Evolutionary conservation across 2,329 filamentous ascomycete genomes (phyloP).

Genomic region (Diaporthe sp.): DNA sequence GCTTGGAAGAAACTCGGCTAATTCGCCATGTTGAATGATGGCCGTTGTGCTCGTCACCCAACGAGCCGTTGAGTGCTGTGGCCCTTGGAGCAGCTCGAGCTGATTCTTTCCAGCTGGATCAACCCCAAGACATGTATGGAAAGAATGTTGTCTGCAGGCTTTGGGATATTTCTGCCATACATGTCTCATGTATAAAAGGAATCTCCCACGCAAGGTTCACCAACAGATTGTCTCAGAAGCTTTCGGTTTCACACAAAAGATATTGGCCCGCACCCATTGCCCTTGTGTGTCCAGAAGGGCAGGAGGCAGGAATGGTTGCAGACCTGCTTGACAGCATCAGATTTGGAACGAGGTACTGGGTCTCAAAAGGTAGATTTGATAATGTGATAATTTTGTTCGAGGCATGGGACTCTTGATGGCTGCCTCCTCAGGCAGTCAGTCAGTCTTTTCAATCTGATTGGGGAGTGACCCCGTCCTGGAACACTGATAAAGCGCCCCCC

Average conservation of each 20-base stretch:
- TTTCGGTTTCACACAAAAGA: not conserved
- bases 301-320: not conserved
- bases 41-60: not conserved
- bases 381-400: no score
- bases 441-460: not conserved
- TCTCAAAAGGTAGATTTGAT: not conserved
- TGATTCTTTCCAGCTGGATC: not conserved
- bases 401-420: not conserved
- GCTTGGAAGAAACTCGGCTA: not conserved
- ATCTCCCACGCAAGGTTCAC: not conserved
- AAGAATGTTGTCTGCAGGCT: not conserved
- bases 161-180: not conserved
- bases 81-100: not conserved
- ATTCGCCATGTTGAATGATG: not conserved
- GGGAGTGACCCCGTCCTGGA: not conserved
- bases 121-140: not conserved
- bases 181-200: not conserved
- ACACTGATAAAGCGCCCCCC: not conserved
- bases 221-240: not conserved
- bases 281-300: not conserved
- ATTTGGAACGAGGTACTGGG: not conserved
- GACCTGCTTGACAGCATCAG: not conserved
- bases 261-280: not conserved
- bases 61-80: not conserved
- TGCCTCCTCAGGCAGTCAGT: not conserved